Conservation (phyloP, 1,139 yeast species). For the Pichia sp. region DNA sequence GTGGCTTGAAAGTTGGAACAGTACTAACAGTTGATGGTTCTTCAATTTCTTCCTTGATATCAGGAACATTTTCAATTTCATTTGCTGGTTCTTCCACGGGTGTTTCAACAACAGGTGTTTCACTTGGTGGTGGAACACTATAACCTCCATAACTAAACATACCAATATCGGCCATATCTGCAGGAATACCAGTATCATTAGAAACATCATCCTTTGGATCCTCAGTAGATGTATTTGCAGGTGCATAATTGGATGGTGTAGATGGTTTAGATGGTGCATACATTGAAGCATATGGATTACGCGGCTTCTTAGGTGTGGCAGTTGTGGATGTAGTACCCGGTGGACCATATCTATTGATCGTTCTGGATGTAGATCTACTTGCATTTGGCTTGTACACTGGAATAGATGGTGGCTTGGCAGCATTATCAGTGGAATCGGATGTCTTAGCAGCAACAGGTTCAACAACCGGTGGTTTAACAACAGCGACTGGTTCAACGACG, state of each 20-base stretch:
- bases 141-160: conserved; percentile 22
- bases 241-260: not conserved
- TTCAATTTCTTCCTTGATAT: not conserved
- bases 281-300: conserved; percentile 19
- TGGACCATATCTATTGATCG: conserved; percentile 21
- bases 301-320: conserved; percentile 7
- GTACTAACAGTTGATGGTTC: not conserved
- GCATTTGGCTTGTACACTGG: conserved; percentile 4
- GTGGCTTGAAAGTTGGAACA: conserved; percentile 17
- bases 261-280: conserved; percentile 15
- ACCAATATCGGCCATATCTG: conserved; percentile 8
- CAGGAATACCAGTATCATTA: conserved; percentile 7
- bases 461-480: too few species aligned
- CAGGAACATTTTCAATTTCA: too few species aligned
- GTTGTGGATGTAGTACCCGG: not conserved
- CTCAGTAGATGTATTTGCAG: not conserved
- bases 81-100: not conserved
- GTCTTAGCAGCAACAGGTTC: too few species aligned
- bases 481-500: too few species aligned
- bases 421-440: too few species aligned
- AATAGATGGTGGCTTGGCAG: not conserved
- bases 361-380: conserved; percentile 4
- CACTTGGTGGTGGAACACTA: conserved; percentile 13
- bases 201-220: not conserved
- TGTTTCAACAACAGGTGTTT: not conserved